Conservation (phyloP, 2,329 filamentous ascomycete species). For the Fusarium floridanum region DNA sequence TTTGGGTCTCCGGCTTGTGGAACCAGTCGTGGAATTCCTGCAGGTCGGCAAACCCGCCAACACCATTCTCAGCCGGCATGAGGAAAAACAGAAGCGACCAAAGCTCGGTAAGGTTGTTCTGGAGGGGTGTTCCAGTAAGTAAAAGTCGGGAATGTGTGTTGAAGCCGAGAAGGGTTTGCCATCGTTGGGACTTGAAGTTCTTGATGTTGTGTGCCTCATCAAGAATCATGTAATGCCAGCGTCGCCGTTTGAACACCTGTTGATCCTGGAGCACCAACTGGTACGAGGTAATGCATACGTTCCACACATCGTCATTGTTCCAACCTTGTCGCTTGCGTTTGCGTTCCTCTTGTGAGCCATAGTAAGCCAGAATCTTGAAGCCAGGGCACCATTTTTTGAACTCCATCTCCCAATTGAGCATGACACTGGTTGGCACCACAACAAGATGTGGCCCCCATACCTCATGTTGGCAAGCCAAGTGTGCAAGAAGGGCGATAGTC, state of each 20-base stretch:
- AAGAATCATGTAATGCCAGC: conserved; percentile 98
- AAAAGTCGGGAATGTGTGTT: conserved; percentile 89
- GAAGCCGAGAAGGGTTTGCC: conserved; percentile 95
- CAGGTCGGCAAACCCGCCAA: conserved; percentile 93
- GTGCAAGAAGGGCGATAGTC: conserved; percentile 92
- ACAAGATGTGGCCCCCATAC: conserved; percentile 97
- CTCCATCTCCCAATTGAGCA: conserved; percentile 99
- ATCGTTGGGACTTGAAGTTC: conserved; percentile 97
- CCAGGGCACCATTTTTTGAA: conserved; percentile 99
- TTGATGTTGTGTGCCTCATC: conserved; percentile 99
- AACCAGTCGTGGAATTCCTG: conserved; percentile 98
- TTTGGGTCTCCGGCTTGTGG: conserved; percentile 93
- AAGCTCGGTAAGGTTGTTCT: conserved; percentile 96
- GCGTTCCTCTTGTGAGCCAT: conserved; percentile 92
- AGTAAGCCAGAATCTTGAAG: conserved; percentile 98
- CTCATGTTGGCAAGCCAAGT: conserved; percentile 89
- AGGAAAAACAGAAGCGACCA: conserved; percentile 98
- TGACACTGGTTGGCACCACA: conserved; percentile 96
- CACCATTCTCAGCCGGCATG: conserved; percentile 89
- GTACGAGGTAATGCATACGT: conserved; percentile 98
- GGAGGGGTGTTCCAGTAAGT: conserved; percentile 92
- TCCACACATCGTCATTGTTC: conserved; percentile 94
- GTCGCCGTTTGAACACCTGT: conserved; percentile 89
- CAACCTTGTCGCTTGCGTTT: conserved; percentile 92
- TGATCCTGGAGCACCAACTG: conserved; percentile 95